Evolutionary conservation across 1,139 yeast genomes (phyloP).

Genomic region (Zygosaccharomyces pseudobailii): DNA sequence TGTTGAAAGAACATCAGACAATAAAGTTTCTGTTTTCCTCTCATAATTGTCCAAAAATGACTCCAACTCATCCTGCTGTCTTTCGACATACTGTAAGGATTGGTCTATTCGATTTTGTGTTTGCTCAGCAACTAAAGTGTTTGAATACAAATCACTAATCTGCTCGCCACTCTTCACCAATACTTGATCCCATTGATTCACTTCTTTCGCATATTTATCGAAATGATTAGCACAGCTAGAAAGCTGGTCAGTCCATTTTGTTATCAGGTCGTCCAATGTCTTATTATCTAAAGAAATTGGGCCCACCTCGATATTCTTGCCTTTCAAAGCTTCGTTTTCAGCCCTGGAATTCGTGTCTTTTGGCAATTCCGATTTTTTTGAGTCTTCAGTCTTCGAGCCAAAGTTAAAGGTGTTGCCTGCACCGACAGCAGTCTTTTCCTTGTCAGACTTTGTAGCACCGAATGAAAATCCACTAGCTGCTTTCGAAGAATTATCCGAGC

Average conservation of each 20-base stretch:
- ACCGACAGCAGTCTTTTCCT: conserved; percentile 14
- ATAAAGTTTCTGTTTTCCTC: conserved; percentile 65
- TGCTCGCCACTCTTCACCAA: conserved; percentile 83
- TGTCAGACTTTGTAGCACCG: conserved; percentile 29
- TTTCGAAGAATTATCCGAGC: conserved; percentile 12
- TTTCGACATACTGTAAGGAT: conserved; percentile 75
- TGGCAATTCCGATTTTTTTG: conserved; percentile 19
- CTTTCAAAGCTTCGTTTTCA: conserved; percentile 24
- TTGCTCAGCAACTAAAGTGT: conserved; percentile 78
- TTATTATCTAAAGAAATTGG: conserved; percentile 83
- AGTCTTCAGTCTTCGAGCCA: conserved; percentile 12
- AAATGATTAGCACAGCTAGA: conserved; percentile 69
- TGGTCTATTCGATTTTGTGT: conserved; percentile 84
- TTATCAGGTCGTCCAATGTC: conserved; percentile 85
- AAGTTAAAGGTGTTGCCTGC: conserved; percentile 13
- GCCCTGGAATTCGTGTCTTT: conserved; percentile 19
- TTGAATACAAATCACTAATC: conserved; percentile 71
- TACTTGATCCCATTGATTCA: conserved; percentile 80
- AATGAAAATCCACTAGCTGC: conserved; percentile 25
- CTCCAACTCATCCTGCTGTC: conserved; percentile 91
- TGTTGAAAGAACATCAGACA: conserved; percentile 41
- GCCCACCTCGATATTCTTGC: conserved; percentile 52
- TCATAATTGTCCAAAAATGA: conserved; percentile 79
- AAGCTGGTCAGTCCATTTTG: conserved; percentile 89
- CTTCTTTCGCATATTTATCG: conserved; percentile 68